Conservation (phyloP, 768 basidiomycete genomes). For the Coprinellus micaceus region DNA sequence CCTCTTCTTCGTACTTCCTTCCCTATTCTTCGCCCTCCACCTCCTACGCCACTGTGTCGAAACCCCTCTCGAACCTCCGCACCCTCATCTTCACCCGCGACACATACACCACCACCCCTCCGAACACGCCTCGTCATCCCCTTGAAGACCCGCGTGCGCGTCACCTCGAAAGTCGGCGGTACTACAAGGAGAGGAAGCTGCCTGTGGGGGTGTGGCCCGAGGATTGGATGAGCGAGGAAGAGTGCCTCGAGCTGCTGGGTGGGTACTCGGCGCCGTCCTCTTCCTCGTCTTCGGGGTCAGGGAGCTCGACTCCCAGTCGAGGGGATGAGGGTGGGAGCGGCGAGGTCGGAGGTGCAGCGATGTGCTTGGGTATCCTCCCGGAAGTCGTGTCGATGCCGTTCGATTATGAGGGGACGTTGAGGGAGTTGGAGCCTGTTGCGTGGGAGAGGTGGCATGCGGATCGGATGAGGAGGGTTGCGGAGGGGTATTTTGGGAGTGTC, state of each 20-base stretch:
- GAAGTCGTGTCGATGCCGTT: too few species aligned
- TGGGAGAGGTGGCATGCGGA: constrained; percentile 9
- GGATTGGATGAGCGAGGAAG: background rate
- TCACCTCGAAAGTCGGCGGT: background rate
- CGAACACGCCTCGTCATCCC: background rate
- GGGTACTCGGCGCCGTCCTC: background rate
- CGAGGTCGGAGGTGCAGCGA: too few species aligned
- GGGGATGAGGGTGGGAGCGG: too few species aligned
- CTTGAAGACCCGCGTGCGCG: background rate
- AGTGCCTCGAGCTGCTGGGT: background rate
- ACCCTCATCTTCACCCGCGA: constrained; percentile 5
- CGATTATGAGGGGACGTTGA: background rate
- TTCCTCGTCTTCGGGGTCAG: too few species aligned
- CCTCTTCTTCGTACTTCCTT: background rate
- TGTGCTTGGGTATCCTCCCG: too few species aligned
- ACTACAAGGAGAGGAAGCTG: background rate
- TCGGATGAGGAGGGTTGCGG: background rate
- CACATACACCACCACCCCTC: background rate
- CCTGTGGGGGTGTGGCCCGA: background rate
- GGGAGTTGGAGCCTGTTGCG: background rate
- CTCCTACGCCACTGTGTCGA: background rate
- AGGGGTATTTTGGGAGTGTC: background rate
- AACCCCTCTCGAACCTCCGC: background rate
- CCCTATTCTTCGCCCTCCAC: background rate
- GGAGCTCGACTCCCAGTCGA: too few species aligned